phyloP scores from a whole-genome alignment of 768 basidiomycete genomes.

The Psilocybe subaeruginosa region DNA sequence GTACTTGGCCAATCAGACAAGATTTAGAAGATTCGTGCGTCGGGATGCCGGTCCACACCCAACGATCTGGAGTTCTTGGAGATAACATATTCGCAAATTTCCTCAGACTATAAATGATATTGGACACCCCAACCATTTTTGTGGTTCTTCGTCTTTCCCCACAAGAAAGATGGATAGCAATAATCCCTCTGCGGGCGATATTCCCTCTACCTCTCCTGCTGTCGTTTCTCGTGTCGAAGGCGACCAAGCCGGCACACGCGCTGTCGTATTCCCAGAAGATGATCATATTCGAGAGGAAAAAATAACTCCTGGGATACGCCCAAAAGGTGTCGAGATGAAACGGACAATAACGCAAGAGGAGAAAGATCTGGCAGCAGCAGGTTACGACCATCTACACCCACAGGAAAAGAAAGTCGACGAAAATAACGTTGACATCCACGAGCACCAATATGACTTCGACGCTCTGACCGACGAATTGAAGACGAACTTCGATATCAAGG shows the following conservation, averaged over 20 bases:
- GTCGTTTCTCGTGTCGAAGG: conserved; percentile 29
- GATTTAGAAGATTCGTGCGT: conserved; percentile 16
- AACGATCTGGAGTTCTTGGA: conserved; percentile 4
- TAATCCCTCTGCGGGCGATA: conserved; percentile 18
- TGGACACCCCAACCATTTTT: conserved; percentile 3
- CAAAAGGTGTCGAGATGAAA: conserved; percentile 62
- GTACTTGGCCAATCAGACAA: conserved; percentile 21
- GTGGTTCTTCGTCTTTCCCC: conserved; percentile 9
- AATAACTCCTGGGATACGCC: conserved; percentile 30
- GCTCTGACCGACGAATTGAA: conserved; percentile 42
- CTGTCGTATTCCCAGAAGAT: conserved; percentile 55
- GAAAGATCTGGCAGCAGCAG: conserved; percentile 66
- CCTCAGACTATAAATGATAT: conserved; percentile 12
- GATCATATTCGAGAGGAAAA: conserved; percentile 42
- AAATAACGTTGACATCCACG: conserved; percentile 58
- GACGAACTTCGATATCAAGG: conserved; percentile 55
- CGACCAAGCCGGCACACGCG: conserved; percentile 37
- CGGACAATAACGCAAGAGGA: conserved; percentile 70
- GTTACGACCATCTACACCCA: conserved; percentile 61
- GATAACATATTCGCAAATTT: conserved; percentile 14
- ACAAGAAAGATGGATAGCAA: conserved; percentile 25
- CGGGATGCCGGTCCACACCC: conserved; percentile 10
- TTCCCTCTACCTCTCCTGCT: conserved; percentile 15
- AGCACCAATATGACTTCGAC: conserved; percentile 51
- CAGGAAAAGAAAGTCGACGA: conserved; percentile 38